Evolutionary conservation across 2,329 filamentous ascomycete species (phyloP).

Genomic region (Arthrocladium fulminans): DNA sequence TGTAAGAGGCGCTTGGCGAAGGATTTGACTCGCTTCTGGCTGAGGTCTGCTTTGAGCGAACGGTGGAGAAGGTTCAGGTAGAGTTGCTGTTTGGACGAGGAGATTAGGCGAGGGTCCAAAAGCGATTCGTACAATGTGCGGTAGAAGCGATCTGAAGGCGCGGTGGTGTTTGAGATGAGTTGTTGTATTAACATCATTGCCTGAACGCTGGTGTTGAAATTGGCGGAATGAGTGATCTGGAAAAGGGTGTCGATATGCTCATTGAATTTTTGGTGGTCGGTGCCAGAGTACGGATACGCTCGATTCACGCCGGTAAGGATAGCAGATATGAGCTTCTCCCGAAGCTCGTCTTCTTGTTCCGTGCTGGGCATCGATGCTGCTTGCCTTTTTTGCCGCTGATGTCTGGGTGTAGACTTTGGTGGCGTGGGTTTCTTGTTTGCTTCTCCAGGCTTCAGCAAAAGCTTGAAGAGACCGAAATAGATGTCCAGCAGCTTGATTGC

Average conservation of each 20-base stretch:
- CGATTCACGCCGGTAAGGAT: conserved; percentile 92
- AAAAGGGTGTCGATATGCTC: conserved; percentile 90
- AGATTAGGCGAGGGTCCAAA: conserved; percentile 76
- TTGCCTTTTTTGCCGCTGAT: conserved; percentile 12
- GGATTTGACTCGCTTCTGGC: conserved; percentile 83
- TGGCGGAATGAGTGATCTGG: conserved; percentile 91
- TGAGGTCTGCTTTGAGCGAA: conserved; percentile 81
- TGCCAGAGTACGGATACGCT: conserved; percentile 82
- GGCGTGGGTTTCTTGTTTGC: conserved; percentile 26
- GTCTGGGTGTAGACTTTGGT: conserved; percentile 25
- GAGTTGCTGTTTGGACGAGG: conserved; percentile 87
- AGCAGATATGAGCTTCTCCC: conserved; percentile 85
- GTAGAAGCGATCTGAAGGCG: conserved; percentile 86
- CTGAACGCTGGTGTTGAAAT: conserved; percentile 98
- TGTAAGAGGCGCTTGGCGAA: conserved; percentile 92
- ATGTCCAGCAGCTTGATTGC: conserved; percentile 76
- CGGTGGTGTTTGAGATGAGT: conserved; percentile 68
- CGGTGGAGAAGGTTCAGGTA: conserved; percentile 89
- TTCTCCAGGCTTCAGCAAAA: conserved; percentile 59
- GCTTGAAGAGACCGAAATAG: conserved; percentile 84
- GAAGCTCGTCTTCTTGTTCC: conserved; percentile 56
- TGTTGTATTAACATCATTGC: conserved; percentile 93
- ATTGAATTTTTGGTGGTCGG: conserved; percentile 72
- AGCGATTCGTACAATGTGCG: conserved; percentile 91
- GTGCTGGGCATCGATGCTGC: conserved; percentile 24